phyloP scores from a whole-genome alignment of 2,329 filamentous ascomycete species.

The Teratosphaeria gauchensis region DNA sequence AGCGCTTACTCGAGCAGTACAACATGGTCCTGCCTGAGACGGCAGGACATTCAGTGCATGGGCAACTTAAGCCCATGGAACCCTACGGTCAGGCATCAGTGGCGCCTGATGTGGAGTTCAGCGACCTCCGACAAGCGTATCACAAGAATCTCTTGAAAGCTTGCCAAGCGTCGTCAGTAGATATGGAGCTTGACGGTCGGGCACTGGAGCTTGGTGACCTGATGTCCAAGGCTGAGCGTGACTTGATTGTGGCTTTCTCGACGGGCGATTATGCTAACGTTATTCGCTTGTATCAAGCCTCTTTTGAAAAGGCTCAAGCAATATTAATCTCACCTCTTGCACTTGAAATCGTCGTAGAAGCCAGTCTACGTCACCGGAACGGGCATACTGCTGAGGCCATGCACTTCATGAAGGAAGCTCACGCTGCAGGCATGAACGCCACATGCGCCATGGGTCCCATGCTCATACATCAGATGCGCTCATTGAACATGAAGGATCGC shows the following conservation, averaged over 20 bases:
- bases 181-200: not conserved
- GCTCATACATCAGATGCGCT: slow-evolving; percentile 18
- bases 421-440: slow-evolving; percentile 21
- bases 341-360: slow-evolving; percentile 22
- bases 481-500: slow-evolving; percentile 2
- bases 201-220: not conserved
- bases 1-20: not conserved
- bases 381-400: slow-evolving; percentile 13
- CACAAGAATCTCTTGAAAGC: not conserved
- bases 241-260: slow-evolving; percentile 20
- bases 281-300: slow-evolving; percentile 15
- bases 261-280: slow-evolving; percentile 11
- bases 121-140: not conserved
- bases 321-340: slow-evolving; percentile 16
- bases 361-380: slow-evolving; percentile 16
- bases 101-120: not conserved
- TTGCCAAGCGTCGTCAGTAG: not conserved
- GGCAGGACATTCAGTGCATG: not conserved
- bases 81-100: not conserved
- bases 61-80: too few relatives aligned
- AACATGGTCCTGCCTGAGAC: not conserved
- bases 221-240: not conserved
- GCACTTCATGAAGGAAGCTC: slow-evolving; percentile 15
- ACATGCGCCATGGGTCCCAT: slow-evolving; percentile 18
- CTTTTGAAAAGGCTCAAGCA: slow-evolving; percentile 8